These are phyloP conservation scores for Thermomucor indicae-seudaticae DNA, from an alignment of 371 early-diverging fungal species.

Conservation along the genomic window DNA sequence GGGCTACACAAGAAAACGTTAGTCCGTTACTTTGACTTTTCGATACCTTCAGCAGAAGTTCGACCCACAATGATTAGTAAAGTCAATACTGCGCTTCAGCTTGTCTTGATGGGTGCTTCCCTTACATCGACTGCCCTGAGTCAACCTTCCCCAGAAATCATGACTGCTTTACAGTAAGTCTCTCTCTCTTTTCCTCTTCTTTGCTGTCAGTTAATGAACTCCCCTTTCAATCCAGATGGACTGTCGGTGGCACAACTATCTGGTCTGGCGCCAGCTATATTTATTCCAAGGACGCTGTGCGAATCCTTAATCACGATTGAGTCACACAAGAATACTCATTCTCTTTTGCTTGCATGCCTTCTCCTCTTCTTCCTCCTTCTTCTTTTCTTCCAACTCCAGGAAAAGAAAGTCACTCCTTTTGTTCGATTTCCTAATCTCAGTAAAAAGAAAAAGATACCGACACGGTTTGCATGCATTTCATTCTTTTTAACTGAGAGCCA, in stretches of 20 bases:
- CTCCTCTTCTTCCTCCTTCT: background rate
- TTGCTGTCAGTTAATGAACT: too few species aligned
- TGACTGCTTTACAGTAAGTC: slow-evolving; percentile 42
- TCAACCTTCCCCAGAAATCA: slow-evolving; percentile 22
- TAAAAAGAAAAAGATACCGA: too few species aligned
- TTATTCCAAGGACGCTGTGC: slow-evolving; percentile 72
- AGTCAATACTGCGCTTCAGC: slow-evolving; percentile 88
- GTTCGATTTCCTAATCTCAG: background rate
- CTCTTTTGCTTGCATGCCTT: background rate
- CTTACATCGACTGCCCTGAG: slow-evolving; percentile 47
- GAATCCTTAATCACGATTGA: slow-evolving; percentile 36
- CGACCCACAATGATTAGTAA: slow-evolving; percentile 87
- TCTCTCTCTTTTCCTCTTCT: slow-evolving; percentile 3
- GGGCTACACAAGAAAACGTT: slow-evolving; percentile 66
- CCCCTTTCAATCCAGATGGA: too few species aligned
- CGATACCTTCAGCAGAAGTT: slow-evolving; percentile 91
- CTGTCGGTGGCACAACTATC: slow-evolving; percentile 79
- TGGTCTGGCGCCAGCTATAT: slow-evolving; percentile 79
- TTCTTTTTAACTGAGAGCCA: too few species aligned
- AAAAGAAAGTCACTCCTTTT: background rate
- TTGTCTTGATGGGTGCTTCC: slow-evolving; percentile 75
- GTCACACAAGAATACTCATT: background rate
- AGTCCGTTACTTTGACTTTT: slow-evolving; percentile 81
- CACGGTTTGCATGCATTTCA: too few species aligned
- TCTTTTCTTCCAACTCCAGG: slow-evolving; percentile 1